These are phyloP conservation scores for Candida methanosorbosa DNA, from an alignment of 805 yeast genomes.

Conservation along the genomic window DNA sequence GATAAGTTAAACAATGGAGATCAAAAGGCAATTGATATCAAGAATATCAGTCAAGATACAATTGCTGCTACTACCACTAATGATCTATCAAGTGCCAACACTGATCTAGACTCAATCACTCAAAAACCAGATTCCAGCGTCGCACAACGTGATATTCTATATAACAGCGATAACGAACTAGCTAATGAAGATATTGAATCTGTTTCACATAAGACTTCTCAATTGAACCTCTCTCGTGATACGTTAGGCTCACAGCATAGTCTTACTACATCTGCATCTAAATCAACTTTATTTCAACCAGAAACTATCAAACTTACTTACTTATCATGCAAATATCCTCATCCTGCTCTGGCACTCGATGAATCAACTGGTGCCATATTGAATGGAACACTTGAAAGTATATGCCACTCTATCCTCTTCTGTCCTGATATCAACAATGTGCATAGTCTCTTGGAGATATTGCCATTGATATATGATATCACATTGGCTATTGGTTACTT, in stretches of 20 bases:
- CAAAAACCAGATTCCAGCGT: too few species aligned
- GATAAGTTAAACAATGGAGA: too few species aligned
- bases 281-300: background rate
- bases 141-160: too few species aligned
- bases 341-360: constrained; percentile 52
- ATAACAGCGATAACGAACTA: too few species aligned
- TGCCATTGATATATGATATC: constrained; percentile 48
- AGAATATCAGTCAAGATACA: too few species aligned
- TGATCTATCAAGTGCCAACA: too few species aligned
- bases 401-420: constrained; percentile 68
- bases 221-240: background rate
- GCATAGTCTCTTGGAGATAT: constrained; percentile 35
- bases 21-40: too few species aligned
- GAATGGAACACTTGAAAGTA: constrained; percentile 58
- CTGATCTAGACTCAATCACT: too few species aligned
- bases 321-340: constrained; percentile 42
- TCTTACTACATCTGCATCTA: background rate
- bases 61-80: too few species aligned
- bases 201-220: too few species aligned
- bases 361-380: constrained; percentile 31
- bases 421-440: constrained; percentile 30
- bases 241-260: background rate
- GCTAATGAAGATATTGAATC: too few species aligned
- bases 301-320: constrained; percentile 13
- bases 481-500: constrained; percentile 34